Conservation (phyloP, 2,329 filamentous ascomycete species). For the Penicillium sp. region DNA sequence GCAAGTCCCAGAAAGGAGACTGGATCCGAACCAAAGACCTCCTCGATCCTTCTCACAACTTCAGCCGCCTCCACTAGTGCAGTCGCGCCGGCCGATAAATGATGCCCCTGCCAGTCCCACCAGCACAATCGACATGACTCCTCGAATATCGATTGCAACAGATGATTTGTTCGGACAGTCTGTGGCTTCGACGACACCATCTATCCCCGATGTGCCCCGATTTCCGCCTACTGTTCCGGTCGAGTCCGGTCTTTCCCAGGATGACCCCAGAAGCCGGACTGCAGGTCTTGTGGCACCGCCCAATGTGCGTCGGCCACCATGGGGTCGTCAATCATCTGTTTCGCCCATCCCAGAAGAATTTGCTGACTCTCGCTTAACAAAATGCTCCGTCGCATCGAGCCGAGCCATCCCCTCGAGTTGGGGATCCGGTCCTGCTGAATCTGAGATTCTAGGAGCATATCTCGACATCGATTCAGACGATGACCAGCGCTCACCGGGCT, state of each 20-base stretch:
- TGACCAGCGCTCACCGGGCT: slow-evolving; percentile 12
- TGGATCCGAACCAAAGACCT: slow-evolving; percentile 21
- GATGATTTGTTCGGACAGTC: slow-evolving; percentile 32
- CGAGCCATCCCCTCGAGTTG: slow-evolving; percentile 69
- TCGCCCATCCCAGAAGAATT: slow-evolving; percentile 75
- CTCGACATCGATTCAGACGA: slow-evolving; percentile 31
- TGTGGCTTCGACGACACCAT: slow-evolving; percentile 27
- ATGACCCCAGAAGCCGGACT: slow-evolving; percentile 26
- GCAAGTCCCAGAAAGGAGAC: slow-evolving; percentile 25
- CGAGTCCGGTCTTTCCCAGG: slow-evolving; percentile 17
- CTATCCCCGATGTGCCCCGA: slow-evolving; percentile 31
- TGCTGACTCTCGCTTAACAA: slow-evolving; percentile 49
- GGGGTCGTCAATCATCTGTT: slow-evolving; percentile 63
- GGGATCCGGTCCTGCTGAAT: slow-evolving; percentile 51
- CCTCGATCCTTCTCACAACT: slow-evolving; percentile 31
- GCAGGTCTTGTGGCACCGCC: slow-evolving; percentile 32
- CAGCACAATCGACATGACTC: slow-evolving; percentile 23
- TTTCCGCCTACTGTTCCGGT: slow-evolving; percentile 21
- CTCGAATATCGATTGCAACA: slow-evolving; percentile 27
- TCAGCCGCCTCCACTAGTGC: slow-evolving; percentile 17
- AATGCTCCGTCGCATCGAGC: slow-evolving; percentile 66
- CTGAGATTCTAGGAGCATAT: slow-evolving; percentile 44
- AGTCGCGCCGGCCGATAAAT: slow-evolving; percentile 17
- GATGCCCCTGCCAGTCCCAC: slow-evolving; percentile 21
- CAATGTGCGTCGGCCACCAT: slow-evolving; percentile 44